Base-by-base conservation (phyloP, 202 grass and related monocot species). In the Musa balbisiana region DNA sequence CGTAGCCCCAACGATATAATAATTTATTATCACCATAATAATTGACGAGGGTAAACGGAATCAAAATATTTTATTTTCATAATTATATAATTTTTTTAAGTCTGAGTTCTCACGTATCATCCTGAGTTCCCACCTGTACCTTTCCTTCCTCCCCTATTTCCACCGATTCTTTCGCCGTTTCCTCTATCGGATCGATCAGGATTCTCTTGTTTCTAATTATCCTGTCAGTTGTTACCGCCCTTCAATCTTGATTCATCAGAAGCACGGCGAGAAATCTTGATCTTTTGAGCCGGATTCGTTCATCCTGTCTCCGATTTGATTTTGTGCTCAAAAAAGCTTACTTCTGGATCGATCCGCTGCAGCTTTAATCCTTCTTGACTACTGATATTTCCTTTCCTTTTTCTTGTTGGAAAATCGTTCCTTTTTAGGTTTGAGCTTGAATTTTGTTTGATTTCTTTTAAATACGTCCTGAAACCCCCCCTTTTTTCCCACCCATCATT, bases 1-100 rank as follows among this genome's bases (percentile, higher is more conserved):
- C 25, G 1, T 25, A 25, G 1, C 25, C 25, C 1, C 1, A 25
- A 1, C 25, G 1, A 0, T 1, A 25, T 1, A 0, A 25, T 25
- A 1, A 1, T 25, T 25, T 25, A 25, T 1, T 1, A 1, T 25
- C 1, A 1, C 25, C 24, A 24, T 24, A 24, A 24, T 24, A 25
- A 25, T 25, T 1, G 25, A 25, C 25, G 25, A 1, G 1, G 25
- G 25, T 25, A 33, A 33, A 33, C 4, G 3, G 3, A 33, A 3
- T 33, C 0, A 33, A 33, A 43, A 43, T 43, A 43, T 43, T 43
- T 43, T 43, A 5, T 5, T 43, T 6, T 6, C 0, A 43, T 6
- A 43, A 43, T 6, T 43, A 43, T 6, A 43, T 43, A 43, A 43
- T 1, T 0, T 1, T 1, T 8, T 43, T 43, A 43, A 43, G 0